A percentile compares a stretch with the other conserved stretches of the same genome.
These are phyloP conservation scores for Cercophora newfieldiana DNA, from an alignment of 495 filamentous ascomycete species.

Conservation along the genomic window DNA sequence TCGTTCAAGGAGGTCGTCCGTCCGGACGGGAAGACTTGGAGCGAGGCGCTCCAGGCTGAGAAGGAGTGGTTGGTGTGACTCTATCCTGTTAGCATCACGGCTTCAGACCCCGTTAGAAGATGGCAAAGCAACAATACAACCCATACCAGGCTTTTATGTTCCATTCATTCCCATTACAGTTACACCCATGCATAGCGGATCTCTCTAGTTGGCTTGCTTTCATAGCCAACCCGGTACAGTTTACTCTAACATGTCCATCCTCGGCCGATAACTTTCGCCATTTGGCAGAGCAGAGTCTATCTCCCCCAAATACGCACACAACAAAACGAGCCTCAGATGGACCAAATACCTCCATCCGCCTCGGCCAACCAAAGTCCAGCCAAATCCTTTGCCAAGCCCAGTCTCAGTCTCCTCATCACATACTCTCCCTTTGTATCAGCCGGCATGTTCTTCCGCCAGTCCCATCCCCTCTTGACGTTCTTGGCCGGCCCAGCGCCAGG, in stretches of 20 bases:
- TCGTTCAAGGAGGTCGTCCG: slow-evolving; percentile 32
- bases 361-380: slow-evolving; percentile 62
- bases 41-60: slow-evolving; percentile 32
- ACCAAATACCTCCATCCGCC: slow-evolving; percentile 45
- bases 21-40: slow-evolving; percentile 39
- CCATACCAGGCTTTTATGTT: slow-evolving; percentile 1
- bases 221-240: not conserved
- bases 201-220: not conserved
- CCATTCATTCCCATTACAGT: slow-evolving; percentile 4
- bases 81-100: too few species aligned
- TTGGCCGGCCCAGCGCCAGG: slow-evolving; percentile 31
- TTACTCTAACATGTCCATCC: not conserved
- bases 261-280: not conserved
- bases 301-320: not conserved
- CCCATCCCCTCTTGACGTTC: slow-evolving; percentile 69
- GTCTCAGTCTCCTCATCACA: slow-evolving; percentile 67
- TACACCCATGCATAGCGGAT: not conserved
- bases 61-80: slow-evolving; percentile 28
- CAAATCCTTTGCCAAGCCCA: slow-evolving; percentile 71
- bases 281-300: too few species aligned
- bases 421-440: slow-evolving; percentile 61
- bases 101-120: too few species aligned
- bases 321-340: not conserved
- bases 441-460: slow-evolving; percentile 71
- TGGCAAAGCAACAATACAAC: slow-evolving; percentile 7